Base-by-base conservation (phyloP, 345 rosid species). In the Barbarea vulgaris region DNA sequence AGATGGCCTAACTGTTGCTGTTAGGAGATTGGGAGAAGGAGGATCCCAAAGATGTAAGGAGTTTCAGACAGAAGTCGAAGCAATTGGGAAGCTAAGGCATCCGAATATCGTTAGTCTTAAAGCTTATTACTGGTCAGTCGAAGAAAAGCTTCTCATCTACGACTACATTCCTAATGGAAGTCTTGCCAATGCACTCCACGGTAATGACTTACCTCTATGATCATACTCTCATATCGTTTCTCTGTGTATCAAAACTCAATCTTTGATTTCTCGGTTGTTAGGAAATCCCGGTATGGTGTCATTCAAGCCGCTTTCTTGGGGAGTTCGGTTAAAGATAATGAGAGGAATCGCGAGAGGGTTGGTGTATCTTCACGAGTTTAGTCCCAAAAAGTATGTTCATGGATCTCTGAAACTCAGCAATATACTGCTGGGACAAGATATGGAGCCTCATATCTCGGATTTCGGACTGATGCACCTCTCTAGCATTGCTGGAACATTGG, bases 71-170 rank as follows among this genome's bases (percentile, higher is more conserved):
- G 96, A 93, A 84, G 96, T 89, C 1, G 97, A 91, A 84, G 94
- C 97, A 17, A 85, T 93, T 13, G 98, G 97, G 69, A 89, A 87
- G 90, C 83, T 91, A 66, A 89, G 93, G 81, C 97, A 93, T 84
- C 91, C 91, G 0, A 89, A 93, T 61, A 78, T 93, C 24, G 96
- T 85, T 31, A 89, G 81, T 48, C 97, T 93, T 30, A 83, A 86
- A 78, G 97, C 98, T 13, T 93, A 93, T 81, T 93, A 93, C 76
- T 93, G 98, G 98, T 89, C 96, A 25, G 96, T 88, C 7, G 97
- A 93, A 33, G 98, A 93, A 86, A 93, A 91, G 86, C 82, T 93
- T 82, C 88, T 93, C 46, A 85, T 93, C 77, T 88, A 93, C 48
- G 97, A 93, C 64, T 93, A 87, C 73, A 76, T 93, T 69, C 82